Percentiles rank a stretch among this genome's conserved stretches.
Evolutionary conservation across 345 rosid genomes (phyloP).

Genomic region (Murraya paniculata): DNA sequence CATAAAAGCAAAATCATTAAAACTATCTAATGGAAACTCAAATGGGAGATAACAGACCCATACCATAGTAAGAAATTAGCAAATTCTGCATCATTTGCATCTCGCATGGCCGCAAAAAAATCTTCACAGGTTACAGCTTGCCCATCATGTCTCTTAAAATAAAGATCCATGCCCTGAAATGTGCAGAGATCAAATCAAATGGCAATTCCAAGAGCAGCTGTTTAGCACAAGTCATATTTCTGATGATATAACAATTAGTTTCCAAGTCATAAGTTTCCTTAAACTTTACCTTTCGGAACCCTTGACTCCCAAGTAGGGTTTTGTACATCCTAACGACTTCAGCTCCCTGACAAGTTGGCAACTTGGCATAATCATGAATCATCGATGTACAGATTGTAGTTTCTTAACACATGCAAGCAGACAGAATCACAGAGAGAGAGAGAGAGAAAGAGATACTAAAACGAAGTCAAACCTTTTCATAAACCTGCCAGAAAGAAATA

Average conservation of each 20-base stretch:
- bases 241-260: not conserved
- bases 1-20: constrained; percentile 8
- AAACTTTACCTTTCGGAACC: constrained; percentile 78
- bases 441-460: not conserved
- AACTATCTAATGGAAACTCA: constrained; percentile 8
- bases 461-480: constrained; percentile 70
- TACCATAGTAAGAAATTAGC: constrained; percentile 93
- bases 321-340: constrained; percentile 99
- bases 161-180: constrained; percentile 94
- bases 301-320: constrained; percentile 83
- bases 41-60: constrained; percentile 15
- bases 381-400: constrained; percentile 15
- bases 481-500: constrained; percentile 58
- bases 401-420: not conserved
- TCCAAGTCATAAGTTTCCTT: not conserved
- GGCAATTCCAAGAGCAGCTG: constrained; percentile 3
- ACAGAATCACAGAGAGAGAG: not conserved
- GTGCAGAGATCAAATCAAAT: constrained; percentile 17
- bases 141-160: constrained; percentile 88
- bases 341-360: constrained; percentile 68
- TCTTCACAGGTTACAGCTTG: constrained; percentile 99
- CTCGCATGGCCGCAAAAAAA: constrained; percentile 94
- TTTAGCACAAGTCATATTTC: not conserved
- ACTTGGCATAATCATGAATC: constrained; percentile 2
- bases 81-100: constrained; percentile 92